Percentiles rank a stretch among this genome's conserved stretches.
These are phyloP conservation scores for Aspergillus diversus DNA, from an alignment of 495 filamentous ascomycete genomes.

Conservation along the genomic window DNA sequence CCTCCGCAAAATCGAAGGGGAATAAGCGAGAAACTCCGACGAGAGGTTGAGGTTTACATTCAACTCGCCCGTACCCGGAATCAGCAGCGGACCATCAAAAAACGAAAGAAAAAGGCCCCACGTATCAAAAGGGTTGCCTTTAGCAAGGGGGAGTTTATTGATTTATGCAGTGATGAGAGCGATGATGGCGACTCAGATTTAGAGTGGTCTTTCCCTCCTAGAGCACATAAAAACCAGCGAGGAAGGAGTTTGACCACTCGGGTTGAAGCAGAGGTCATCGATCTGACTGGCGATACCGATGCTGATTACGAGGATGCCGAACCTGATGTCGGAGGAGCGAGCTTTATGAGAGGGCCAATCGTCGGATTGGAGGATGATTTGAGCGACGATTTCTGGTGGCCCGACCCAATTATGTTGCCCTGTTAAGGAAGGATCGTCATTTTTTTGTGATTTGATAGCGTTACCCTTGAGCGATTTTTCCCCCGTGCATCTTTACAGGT, in stretches of 20 bases:
- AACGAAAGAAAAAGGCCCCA: conserved; percentile 20
- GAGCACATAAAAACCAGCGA: conserved; percentile 15
- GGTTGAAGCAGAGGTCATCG: conserved; percentile 28
- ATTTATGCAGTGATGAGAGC: conserved; percentile 28
- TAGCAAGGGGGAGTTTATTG: conserved; percentile 12
- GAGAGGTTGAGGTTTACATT: conserved; percentile 27
- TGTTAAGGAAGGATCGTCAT: too few relatives aligned
- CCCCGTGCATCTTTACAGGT: too few relatives aligned
- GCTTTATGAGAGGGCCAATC: too few relatives aligned
- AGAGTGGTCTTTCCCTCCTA: neutral
- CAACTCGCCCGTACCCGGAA: conserved; percentile 36
- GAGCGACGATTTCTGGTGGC: conserved; percentile 54
- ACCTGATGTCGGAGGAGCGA: neutral
- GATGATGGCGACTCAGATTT: neutral
- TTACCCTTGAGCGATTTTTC: too few relatives aligned
- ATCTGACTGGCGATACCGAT: conserved; percentile 39
- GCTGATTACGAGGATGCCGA: conserved; percentile 15
- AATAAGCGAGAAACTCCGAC: conserved; percentile 25
- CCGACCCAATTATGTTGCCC: conserved; percentile 11
- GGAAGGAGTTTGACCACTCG: conserved; percentile 9
- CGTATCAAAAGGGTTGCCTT: neutral
- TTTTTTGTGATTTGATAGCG: too few relatives aligned
- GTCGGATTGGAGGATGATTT: conserved; percentile 24
- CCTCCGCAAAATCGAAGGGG: conserved; percentile 26
- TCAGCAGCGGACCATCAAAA: conserved; percentile 15